phyloP scores from a whole-genome alignment of 169 alveolate genomes.

The Theileria parva region DNA sequence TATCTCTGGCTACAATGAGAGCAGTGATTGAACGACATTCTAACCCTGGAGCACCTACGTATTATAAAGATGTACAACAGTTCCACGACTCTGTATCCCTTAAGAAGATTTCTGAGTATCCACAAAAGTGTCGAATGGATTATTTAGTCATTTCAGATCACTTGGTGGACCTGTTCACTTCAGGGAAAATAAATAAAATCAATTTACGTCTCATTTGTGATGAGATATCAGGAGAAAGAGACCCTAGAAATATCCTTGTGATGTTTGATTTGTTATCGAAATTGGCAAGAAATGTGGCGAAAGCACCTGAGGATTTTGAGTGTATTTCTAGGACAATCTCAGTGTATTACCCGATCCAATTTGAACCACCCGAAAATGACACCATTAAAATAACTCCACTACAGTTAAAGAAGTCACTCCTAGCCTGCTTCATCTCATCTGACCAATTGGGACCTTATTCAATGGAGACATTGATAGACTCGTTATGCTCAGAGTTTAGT shows the following conservation, averaged over 20 bases:
- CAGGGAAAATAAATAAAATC: background rate
- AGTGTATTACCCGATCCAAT: constrained; percentile 59
- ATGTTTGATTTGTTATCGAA: constrained; percentile 45
- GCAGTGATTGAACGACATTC: constrained; percentile 51
- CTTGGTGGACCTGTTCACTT: constrained; percentile 17
- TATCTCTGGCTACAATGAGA: constrained; percentile 13
- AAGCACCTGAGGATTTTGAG: constrained; percentile 27
- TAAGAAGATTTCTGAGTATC: constrained; percentile 32
- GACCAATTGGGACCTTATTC: constrained; percentile 28
- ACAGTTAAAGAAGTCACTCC: constrained; percentile 47
- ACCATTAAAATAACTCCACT: constrained; percentile 42
- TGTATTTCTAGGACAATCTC: constrained; percentile 27
- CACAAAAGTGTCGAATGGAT: constrained; percentile 57
- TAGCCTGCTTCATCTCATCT: constrained; percentile 26
- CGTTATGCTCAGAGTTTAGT: constrained; percentile 41
- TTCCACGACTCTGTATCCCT: constrained; percentile 8
- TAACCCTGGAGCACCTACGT: background rate
- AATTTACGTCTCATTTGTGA: constrained; percentile 20
- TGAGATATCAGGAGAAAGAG: constrained; percentile 56
- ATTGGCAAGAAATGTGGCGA: constrained; percentile 10
- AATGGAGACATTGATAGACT: constrained; percentile 57
- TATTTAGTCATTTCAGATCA: constrained; percentile 39
- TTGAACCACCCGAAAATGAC: constrained; percentile 63
- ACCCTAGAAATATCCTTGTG: constrained; percentile 54
- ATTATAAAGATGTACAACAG: background rate